Evolutionary conservation across 192 early-diverging fungal species (phyloP).

Genomic region (Ambispora gerdemannii): DNA sequence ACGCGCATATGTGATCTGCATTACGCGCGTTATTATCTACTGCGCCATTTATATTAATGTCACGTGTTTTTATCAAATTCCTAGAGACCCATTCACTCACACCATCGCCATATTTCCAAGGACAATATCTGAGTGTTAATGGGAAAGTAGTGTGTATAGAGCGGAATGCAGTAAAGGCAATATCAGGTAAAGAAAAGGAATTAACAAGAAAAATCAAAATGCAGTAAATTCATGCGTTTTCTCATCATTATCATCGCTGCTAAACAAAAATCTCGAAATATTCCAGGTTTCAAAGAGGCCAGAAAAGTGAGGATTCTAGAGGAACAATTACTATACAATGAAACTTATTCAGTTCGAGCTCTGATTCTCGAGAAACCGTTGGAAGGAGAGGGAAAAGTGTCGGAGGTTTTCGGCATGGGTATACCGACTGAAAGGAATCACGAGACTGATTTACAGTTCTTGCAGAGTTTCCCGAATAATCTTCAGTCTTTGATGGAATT

Average conservation of each 20-base stretch:
- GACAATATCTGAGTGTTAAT: conserved; percentile 47
- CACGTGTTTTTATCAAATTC: background rate
- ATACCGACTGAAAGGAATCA: background rate
- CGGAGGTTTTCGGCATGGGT: conserved; percentile 3
- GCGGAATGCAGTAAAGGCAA: conserved; percentile 40
- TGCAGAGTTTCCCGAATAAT: background rate
- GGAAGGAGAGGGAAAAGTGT: conserved; percentile 44
- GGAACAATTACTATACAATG: conserved; percentile 51
- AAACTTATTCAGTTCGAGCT: conserved; percentile 39
- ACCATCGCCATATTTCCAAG: conserved; percentile 53
- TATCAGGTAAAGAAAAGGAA: conserved; percentile 41
- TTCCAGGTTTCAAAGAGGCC: no score
- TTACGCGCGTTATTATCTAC: conserved; percentile 1
- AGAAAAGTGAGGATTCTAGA: conserved; percentile 44
- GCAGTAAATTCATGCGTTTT: conserved; percentile 11
- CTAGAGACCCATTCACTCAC: conserved; percentile 54
- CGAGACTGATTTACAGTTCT: conserved; percentile 3
- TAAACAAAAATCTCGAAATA: conserved; percentile 41
- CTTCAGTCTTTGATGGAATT: conserved; percentile 25
- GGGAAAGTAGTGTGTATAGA: no score
- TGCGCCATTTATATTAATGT: background rate
- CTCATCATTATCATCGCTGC: background rate
- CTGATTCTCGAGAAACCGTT: conserved; percentile 46
- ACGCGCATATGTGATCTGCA: background rate
- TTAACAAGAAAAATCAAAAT: background rate